phyloP scores from a whole-genome alignment of 768 basidiomycete species.

The Agaricus blazei region DNA sequence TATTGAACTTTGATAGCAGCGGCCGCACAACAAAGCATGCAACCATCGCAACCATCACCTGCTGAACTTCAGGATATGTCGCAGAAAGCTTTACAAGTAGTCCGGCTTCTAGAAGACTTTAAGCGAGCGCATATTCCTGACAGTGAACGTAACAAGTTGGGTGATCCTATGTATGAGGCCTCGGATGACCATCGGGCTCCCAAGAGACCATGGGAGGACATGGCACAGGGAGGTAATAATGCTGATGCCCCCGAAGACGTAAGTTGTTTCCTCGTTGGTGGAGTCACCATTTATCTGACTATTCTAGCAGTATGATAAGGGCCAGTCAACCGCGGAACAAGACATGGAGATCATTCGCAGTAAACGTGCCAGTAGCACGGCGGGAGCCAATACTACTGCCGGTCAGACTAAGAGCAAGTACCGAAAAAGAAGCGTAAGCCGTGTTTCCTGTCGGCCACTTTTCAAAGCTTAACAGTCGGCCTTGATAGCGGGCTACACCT shows the following conservation, averaged over 20 bases:
- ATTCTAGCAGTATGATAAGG: conserved; percentile 25
- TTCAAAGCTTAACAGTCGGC: conserved; percentile 19
- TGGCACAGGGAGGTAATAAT: conserved; percentile 37
- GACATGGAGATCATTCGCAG: conserved; percentile 84
- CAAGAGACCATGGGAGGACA: conserved; percentile 79
- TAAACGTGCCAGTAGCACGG: conserved; percentile 71
- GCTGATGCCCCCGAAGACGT: conserved; percentile 14
- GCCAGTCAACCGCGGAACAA: conserved; percentile 65
- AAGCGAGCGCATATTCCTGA: conserved; percentile 38
- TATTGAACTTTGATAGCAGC: conserved; percentile 22
- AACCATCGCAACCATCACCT: conserved; percentile 46
- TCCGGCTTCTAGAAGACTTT: conserved; percentile 62
- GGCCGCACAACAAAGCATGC: conserved; percentile 38
- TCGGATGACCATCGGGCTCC: conserved; percentile 57
- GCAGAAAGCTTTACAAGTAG: conserved; percentile 57
- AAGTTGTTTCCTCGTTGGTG: neutral
- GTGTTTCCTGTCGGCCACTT: conserved; percentile 9
- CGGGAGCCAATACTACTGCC: conserved; percentile 42
- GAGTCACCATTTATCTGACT: neutral
- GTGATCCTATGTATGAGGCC: conserved; percentile 24
- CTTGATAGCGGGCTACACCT: conserved; percentile 70
- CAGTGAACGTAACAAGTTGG: conserved; percentile 27
- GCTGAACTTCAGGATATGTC: conserved; percentile 69
- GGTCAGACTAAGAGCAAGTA: conserved; percentile 76
- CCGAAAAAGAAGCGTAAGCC: conserved; percentile 77